These are phyloP conservation scores for Diaporthe sp. DNA, from an alignment of 2,329 filamentous ascomycete species.

Conservation along the genomic window DNA sequence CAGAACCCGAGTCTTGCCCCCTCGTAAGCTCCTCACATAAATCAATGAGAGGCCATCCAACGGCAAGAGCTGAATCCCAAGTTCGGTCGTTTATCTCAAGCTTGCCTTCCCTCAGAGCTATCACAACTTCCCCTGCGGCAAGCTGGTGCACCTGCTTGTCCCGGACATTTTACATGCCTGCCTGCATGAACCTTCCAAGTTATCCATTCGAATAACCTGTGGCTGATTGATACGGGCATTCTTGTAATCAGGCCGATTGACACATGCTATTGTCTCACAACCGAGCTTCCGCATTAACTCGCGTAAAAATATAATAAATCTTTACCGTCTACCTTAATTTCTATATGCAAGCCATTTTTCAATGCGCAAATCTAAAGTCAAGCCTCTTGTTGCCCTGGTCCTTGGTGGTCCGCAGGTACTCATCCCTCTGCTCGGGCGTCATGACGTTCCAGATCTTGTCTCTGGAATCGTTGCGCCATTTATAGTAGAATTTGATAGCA, in stretches of 20 bases:
- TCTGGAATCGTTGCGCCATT: conserved; percentile 48
- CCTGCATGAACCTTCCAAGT: not conserved
- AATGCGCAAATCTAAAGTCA: conserved; percentile 50
- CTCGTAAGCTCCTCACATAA: too few species aligned
- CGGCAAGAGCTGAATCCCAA: not conserved
- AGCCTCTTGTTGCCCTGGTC: conserved; percentile 58
- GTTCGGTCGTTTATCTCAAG: not conserved
- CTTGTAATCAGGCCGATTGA: not conserved
- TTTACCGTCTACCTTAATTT: not conserved
- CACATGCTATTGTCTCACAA: not conserved
- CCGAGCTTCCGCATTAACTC: not conserved
- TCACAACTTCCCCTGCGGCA: not conserved
- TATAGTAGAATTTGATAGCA: conserved; percentile 50
- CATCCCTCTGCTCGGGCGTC: conserved; percentile 50
- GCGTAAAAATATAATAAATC: not conserved
- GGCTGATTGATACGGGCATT: not conserved
- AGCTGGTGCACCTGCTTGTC: not conserved
- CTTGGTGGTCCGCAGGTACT: conserved; percentile 56
- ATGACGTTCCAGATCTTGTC: conserved; percentile 48
- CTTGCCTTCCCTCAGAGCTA: not conserved
- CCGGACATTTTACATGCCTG: not conserved
- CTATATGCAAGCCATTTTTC: not conserved
- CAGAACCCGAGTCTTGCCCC: too few species aligned
- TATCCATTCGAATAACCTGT: not conserved
- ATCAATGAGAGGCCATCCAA: not conserved